Percentiles rank a stretch among this genome's conserved stretches.
Conservation (phyloP, 108 stramenopile species). For the Skeletonema tropicum region DNA sequence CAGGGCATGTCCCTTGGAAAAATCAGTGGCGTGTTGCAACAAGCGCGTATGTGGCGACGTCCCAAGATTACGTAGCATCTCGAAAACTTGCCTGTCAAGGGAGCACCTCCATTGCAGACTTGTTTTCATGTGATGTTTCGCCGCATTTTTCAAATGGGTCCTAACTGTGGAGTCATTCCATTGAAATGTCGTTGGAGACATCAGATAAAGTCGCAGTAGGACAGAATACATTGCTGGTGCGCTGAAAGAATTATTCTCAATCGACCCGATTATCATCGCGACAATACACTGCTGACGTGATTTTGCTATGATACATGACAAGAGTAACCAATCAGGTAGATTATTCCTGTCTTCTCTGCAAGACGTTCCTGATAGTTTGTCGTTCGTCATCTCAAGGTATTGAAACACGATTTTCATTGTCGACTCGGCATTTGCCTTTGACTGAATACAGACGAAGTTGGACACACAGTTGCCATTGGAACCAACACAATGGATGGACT, state of each 20-base stretch:
- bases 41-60: conserved; percentile 33
- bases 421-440: not conserved
- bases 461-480: conserved; percentile 5
- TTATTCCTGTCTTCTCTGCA: conserved; percentile 18
- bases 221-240: conserved; percentile 7
- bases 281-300: conserved; percentile 40
- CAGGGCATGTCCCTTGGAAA: conserved; percentile 66
- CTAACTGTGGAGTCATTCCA: conserved; percentile 52
- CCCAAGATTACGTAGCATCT: conserved; percentile 44
- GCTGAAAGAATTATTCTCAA: conserved; percentile 17
- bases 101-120: conserved; percentile 62
- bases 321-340: conserved; percentile 53
- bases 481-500: conserved; percentile 17
- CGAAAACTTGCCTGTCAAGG: conserved; percentile 54
- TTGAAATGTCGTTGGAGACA: conserved; percentile 50
- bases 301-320: conserved; percentile 50
- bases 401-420: conserved; percentile 6
- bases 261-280: conserved; percentile 36
- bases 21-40: conserved; percentile 46
- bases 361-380: not conserved
- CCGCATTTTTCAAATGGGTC: conserved; percentile 48
- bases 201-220: conserved; percentile 62
- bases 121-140: conserved; percentile 21
- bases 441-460: not conserved
- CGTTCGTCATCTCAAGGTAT: not conserved